Evolutionary conservation across 1,284 basidiomycete species (phyloP).

Genomic region (Vanrija sp.): DNA sequence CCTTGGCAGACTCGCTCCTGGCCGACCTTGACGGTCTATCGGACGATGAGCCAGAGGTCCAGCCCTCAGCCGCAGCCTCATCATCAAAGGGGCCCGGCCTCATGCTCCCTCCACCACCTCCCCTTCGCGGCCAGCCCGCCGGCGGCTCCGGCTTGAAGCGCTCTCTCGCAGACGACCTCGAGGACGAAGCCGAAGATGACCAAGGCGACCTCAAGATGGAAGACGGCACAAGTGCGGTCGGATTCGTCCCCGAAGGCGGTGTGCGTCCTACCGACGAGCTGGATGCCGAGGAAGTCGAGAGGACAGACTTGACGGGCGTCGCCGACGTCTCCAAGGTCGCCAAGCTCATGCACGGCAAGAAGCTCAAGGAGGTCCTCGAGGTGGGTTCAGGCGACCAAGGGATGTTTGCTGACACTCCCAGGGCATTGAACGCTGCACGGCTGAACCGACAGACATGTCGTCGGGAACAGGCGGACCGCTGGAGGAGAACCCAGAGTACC

Average conservation of each 20-base stretch:
- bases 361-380: slow-evolving; percentile 78
- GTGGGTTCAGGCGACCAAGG: slow-evolving; percentile 49
- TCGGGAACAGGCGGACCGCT: slow-evolving; percentile 61
- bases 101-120: slow-evolving; percentile 13
- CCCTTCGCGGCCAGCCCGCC: neutral
- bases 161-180: slow-evolving; percentile 11
- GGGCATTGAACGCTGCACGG: slow-evolving; percentile 84
- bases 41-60: slow-evolving; percentile 36
- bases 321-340: slow-evolving; percentile 83
- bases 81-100: slow-evolving; percentile 12
- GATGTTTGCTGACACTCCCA: slow-evolving; percentile 39
- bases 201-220: slow-evolving; percentile 40
- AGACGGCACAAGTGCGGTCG: slow-evolving; percentile 41
- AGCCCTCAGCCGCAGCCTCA: slow-evolving; percentile 17
- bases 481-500: slow-evolving; percentile 92
- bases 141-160: slow-evolving; percentile 7
- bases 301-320: slow-evolving; percentile 78
- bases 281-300: slow-evolving; percentile 84
- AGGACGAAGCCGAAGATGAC: slow-evolving; percentile 17
- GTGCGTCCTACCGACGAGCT: slow-evolving; percentile 88
- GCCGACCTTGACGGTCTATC: slow-evolving; percentile 50
- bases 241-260: slow-evolving; percentile 82
- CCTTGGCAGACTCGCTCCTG: slow-evolving; percentile 49
- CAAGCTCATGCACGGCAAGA: slow-evolving; percentile 78
- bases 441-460: slow-evolving; percentile 69